Conservation (phyloP, 805 yeast genomes). For the Tetrapisispora phaffii region DNA sequence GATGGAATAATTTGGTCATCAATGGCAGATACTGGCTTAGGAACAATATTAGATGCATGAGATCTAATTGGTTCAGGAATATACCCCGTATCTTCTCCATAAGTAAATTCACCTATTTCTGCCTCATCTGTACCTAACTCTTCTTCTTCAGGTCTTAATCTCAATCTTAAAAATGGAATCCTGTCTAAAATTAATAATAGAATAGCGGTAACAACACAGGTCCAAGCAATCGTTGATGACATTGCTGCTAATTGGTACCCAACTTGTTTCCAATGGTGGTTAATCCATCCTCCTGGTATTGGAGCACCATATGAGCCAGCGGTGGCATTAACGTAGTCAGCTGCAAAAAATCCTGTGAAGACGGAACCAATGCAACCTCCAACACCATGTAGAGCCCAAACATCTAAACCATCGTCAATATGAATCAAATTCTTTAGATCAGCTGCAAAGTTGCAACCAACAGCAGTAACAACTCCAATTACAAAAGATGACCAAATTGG, state of each 20-base stretch:
- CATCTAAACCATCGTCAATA: slow-evolving; percentile 93
- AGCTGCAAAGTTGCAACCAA: slow-evolving; percentile 76
- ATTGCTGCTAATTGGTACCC: slow-evolving; percentile 83
- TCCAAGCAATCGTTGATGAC: slow-evolving; percentile 61
- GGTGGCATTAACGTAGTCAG: slow-evolving; percentile 75
- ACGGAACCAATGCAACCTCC: slow-evolving; percentile 83
- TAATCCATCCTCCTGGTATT: slow-evolving; percentile 81
- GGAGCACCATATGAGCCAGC: slow-evolving; percentile 52
- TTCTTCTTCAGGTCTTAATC: slow-evolving; percentile 82
- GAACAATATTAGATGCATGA: slow-evolving; percentile 24
- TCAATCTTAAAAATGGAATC: slow-evolving; percentile 70
- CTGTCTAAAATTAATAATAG: slow-evolving; percentile 58
- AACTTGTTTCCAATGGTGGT: slow-evolving; percentile 71
- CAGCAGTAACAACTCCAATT: slow-evolving; percentile 70
- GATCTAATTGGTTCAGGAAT: slow-evolving; percentile 75
- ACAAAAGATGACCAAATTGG: slow-evolving; percentile 84
- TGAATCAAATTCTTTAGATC: slow-evolving; percentile 61
- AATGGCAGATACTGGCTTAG: slow-evolving; percentile 24
- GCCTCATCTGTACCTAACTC: slow-evolving; percentile 78
- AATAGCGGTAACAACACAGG: slow-evolving; percentile 62
- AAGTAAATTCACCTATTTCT: slow-evolving; percentile 86
- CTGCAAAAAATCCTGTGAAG: slow-evolving; percentile 86
- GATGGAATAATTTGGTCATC: slow-evolving; percentile 27
- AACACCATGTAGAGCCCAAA: slow-evolving; percentile 85
- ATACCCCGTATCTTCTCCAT: slow-evolving; percentile 48